phyloP scores from a whole-genome alignment of 768 basidiomycete species.

The Krasilnikovozyma curviuscula region DNA sequence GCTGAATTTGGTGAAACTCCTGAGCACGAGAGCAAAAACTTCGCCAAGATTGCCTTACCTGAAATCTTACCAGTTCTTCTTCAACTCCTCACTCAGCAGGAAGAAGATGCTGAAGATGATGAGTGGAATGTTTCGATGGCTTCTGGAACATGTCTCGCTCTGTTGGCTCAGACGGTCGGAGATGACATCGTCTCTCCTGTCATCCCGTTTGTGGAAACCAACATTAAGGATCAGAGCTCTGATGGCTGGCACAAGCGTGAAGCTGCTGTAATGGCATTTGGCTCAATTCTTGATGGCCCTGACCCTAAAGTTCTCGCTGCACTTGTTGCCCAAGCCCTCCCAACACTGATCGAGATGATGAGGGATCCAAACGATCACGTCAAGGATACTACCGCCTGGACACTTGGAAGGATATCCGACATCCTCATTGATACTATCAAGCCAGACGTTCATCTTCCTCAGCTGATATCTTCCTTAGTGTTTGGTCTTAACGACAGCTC shows the following conservation, averaged over 20 bases:
- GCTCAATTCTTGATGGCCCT: conserved; percentile 90
- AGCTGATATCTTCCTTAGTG: conserved; percentile 65
- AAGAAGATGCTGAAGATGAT: conserved; percentile 92
- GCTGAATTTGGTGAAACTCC: conserved; percentile 73
- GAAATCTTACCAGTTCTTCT: conserved; percentile 89
- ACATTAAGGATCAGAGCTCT: conserved; percentile 46
- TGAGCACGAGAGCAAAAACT: conserved; percentile 67
- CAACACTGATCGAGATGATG: conserved; percentile 92
- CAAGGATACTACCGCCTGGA: conserved; percentile 96
- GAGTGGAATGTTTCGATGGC: conserved; percentile 99
- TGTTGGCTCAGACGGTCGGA: conserved; percentile 73
- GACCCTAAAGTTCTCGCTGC: conserved; percentile 71
- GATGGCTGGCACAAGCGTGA: conserved; percentile 89
- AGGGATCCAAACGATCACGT: conserved; percentile 62
- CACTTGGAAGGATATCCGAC: conserved; percentile 85
- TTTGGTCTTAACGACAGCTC: conserved; percentile 58
- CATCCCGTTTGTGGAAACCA: conserved; percentile 92
- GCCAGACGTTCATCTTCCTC: conserved; percentile 67
- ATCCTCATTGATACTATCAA: conserved; percentile 67
- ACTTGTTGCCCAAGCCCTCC: conserved; percentile 81
- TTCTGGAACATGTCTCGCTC: conserved; percentile 71
- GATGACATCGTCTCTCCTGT: conserved; percentile 80
- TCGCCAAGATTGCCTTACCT: conserved; percentile 81
- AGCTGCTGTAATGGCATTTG: conserved; percentile 95
- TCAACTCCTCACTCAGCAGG: conserved; percentile 69